Percentiles rank a stretch among this genome's conserved stretches.
These are phyloP conservation scores for Penicillium corylophilum DNA, from an alignment of 2,329 filamentous ascomycete genomes.

Conservation along the genomic window DNA sequence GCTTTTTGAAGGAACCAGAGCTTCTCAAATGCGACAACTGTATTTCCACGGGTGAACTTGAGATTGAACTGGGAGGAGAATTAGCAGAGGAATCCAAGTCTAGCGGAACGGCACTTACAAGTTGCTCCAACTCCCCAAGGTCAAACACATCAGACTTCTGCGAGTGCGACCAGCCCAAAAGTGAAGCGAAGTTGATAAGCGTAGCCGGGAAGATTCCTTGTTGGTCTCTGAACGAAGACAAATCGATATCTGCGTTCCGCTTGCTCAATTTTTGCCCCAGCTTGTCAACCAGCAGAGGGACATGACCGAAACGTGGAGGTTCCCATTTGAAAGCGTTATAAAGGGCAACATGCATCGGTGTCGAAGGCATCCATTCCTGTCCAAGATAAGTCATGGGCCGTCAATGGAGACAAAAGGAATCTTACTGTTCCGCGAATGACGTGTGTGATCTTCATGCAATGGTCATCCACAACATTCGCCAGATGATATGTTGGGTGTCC, in stretches of 20 bases:
- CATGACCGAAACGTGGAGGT: slow-evolving; percentile 73
- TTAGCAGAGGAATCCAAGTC: slow-evolving; percentile 23
- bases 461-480: slow-evolving; percentile 94
- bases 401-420: slow-evolving; percentile 7
- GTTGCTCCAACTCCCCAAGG: slow-evolving; percentile 67
- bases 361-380: slow-evolving; percentile 93
- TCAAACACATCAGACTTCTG: slow-evolving; percentile 68
- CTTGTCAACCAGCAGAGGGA: slow-evolving; percentile 69
- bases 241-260: slow-evolving; percentile 67
- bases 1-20: slow-evolving; percentile 74
- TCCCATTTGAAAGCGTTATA: slow-evolving; percentile 76
- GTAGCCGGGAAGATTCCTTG: slow-evolving; percentile 63
- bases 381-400: slow-evolving; percentile 1
- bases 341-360: slow-evolving; percentile 72
- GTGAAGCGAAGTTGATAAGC: slow-evolving; percentile 76
- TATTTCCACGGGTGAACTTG: slow-evolving; percentile 88
- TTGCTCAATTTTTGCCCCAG: slow-evolving; percentile 83
- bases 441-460: slow-evolving; percentile 92
- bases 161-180: slow-evolving; percentile 79
- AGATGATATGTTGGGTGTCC: slow-evolving; percentile 95
- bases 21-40: slow-evolving; percentile 77
- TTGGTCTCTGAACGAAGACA: slow-evolving; percentile 56
- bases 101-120: slow-evolving; percentile 49
- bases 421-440: slow-evolving; percentile 81
- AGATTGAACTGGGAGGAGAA: slow-evolving; percentile 63